A percentile compares a stretch with the other conserved stretches of the same genome.
phyloP scores from a whole-genome alignment of 2,329 filamentous ascomycete species.

The Phyllosticta paracitricarpa region DNA sequence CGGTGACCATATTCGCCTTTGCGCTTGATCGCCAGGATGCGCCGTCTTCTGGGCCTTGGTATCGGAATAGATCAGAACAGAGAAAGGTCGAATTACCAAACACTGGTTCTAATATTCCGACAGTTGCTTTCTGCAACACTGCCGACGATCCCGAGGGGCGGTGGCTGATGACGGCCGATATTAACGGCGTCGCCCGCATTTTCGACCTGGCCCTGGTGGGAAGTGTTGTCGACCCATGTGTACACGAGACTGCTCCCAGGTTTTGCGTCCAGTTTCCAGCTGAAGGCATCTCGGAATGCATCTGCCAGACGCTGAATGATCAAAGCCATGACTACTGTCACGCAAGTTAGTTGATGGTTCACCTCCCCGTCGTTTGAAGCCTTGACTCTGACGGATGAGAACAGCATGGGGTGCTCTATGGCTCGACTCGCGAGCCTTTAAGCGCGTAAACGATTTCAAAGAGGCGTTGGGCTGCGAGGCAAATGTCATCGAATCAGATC shows the following conservation, averaged over 20 bases:
- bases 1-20: slow-evolving; percentile 50
- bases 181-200: slow-evolving; percentile 39
- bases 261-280: not conserved
- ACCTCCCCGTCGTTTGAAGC: not conserved
- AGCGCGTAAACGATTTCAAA: slow-evolving; percentile 11
- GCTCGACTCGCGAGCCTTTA: slow-evolving; percentile 27
- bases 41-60: not conserved
- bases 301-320: not conserved
- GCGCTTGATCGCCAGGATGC: slow-evolving; percentile 32
- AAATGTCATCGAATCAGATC: not conserved
- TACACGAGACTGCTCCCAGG: not conserved
- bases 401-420: slow-evolving; percentile 26
- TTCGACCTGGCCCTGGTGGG: slow-evolving; percentile 34
- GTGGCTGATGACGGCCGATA: slow-evolving; percentile 50
- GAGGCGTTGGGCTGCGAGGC: not conserved
- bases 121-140: slow-evolving; percentile 49
- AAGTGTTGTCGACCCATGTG: not conserved
- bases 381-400: not conserved
- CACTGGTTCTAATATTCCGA: slow-evolving; percentile 43
- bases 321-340: not conserved
- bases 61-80: not conserved
- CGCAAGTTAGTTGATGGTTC: slow-evolving; percentile 4
- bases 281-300: not conserved
- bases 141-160: slow-evolving; percentile 43
- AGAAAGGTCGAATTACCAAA: not conserved